Conservation (phyloP, 2,329 filamentous ascomycete species). For the Juglanconis juglandina region DNA sequence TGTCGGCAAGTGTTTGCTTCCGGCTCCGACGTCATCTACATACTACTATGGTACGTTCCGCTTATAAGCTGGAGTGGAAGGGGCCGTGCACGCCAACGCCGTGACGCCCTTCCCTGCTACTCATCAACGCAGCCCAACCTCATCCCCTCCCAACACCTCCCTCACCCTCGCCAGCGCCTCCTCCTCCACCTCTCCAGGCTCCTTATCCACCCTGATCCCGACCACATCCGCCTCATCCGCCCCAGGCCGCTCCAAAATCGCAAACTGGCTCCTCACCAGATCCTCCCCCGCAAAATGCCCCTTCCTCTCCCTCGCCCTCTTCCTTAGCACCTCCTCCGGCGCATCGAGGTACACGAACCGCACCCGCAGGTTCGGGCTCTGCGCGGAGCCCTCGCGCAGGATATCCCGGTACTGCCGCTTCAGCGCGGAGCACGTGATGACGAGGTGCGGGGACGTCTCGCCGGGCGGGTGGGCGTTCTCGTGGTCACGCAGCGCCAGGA, state of each 20-base stretch:
- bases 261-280: slow-evolving; percentile 71
- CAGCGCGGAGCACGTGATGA: slow-evolving; percentile 76
- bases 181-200: slow-evolving; percentile 41
- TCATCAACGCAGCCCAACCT: neutral
- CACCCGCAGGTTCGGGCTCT: slow-evolving; percentile 52
- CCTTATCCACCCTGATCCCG: slow-evolving; percentile 45
- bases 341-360: slow-evolving; percentile 72
- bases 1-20: neutral
- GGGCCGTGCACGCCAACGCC: no score
- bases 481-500: slow-evolving; percentile 56
- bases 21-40: neutral
- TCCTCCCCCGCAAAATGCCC: slow-evolving; percentile 73
- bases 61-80: neutral
- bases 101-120: neutral
- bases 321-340: slow-evolving; percentile 57
- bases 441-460: slow-evolving; percentile 51
- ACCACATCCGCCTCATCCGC: slow-evolving; percentile 48
- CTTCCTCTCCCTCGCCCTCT: slow-evolving; percentile 59
- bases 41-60: no score
- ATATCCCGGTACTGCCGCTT: slow-evolving; percentile 75
- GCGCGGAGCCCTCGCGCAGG: slow-evolving; percentile 56
- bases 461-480: slow-evolving; percentile 35
- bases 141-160: slow-evolving; percentile 1
- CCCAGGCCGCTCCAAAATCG: slow-evolving; percentile 61
- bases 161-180: slow-evolving; percentile 34